phyloP scores from a whole-genome alignment of 2,329 filamentous ascomycete species.

The Xylaria sp. region DNA sequence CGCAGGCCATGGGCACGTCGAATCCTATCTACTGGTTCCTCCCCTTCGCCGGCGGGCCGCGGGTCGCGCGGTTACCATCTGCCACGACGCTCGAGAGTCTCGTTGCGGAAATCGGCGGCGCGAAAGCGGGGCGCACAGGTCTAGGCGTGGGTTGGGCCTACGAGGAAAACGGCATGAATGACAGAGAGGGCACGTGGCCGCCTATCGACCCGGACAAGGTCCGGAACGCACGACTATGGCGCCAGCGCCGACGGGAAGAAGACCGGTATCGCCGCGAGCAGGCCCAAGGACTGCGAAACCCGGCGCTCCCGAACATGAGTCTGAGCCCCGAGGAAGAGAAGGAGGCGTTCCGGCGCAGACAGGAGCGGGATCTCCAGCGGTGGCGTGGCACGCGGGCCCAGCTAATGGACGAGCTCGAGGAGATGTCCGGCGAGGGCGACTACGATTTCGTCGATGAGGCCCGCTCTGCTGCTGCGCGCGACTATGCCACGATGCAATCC shows the following conservation, averaged over 20 bases:
- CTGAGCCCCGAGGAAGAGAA: conserved; percentile 56
- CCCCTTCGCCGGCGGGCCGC: conserved; percentile 68
- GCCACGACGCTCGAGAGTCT: conserved; percentile 39
- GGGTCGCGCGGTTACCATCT: conserved; percentile 49
- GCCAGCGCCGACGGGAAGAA: conserved; percentile 51
- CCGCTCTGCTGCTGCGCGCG: conserved; percentile 47
- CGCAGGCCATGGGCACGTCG: conserved; percentile 76
- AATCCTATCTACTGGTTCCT: conserved; percentile 76
- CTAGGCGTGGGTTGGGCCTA: conserved; percentile 64
- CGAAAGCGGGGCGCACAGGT: conserved; percentile 42
- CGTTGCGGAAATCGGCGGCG: conserved; percentile 12
- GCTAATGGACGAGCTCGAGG: conserved; percentile 62
- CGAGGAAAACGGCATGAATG: conserved; percentile 82
- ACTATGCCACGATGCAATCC: not conserved
- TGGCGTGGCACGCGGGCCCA: conserved; percentile 48
- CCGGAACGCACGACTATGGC: conserved; percentile 52
- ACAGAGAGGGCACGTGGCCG: conserved; percentile 68
- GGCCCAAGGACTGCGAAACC: conserved; percentile 42
- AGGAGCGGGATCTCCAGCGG: conserved; percentile 58
- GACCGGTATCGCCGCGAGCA: conserved; percentile 34
- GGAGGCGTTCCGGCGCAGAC: conserved; percentile 60
- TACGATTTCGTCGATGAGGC: conserved; percentile 56
- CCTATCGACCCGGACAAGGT: conserved; percentile 71
- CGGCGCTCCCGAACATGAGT: conserved; percentile 9
- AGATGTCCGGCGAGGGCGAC: conserved; percentile 48